Evolutionary conservation across 164 flowering plant genomes (phyloP).

Genomic region (Magnolia changhungtana): DNA sequence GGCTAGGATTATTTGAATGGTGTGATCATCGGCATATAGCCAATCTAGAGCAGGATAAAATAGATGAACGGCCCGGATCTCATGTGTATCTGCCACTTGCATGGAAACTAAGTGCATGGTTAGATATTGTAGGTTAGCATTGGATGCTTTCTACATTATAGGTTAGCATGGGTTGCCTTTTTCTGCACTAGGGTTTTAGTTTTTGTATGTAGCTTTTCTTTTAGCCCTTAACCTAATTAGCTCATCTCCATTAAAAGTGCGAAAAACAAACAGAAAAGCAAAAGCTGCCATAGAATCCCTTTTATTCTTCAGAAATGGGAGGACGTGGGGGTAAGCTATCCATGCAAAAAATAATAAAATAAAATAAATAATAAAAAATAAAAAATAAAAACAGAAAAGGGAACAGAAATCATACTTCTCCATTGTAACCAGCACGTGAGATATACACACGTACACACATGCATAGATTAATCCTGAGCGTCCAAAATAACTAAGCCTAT

Average conservation of each 20-base stretch:
- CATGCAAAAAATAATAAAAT: slow-evolving; percentile 26
- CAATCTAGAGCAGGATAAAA: too few species aligned
- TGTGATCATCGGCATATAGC: too few species aligned
- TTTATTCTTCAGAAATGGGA: slow-evolving; percentile 29
- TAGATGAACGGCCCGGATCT: too few species aligned
- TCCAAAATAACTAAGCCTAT: too few species aligned
- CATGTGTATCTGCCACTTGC: too few species aligned
- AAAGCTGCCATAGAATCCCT: slow-evolving; percentile 41
- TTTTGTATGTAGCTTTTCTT: slow-evolving; percentile 14
- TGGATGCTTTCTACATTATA: too few species aligned
- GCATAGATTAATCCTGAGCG: not conserved
- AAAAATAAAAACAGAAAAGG: not conserved
- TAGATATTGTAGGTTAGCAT: too few species aligned
- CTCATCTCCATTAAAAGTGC: slow-evolving; percentile 26
- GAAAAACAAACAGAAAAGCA: slow-evolving; percentile 16
- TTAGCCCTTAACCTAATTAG: slow-evolving; percentile 15
- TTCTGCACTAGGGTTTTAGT: too few species aligned
- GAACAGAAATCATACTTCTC: not conserved
- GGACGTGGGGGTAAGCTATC: slow-evolving; percentile 29
- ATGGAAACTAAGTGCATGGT: too few species aligned
- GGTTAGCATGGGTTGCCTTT: too few species aligned
- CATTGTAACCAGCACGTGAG: not conserved
- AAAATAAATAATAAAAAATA: not conserved
- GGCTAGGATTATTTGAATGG: too few species aligned
- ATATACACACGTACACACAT: not conserved